Percentiles rank a stretch among this genome's conserved stretches.
phyloP scores from a whole-genome alignment of 441 rosid species.

The Flueggea neowawraea region DNA sequence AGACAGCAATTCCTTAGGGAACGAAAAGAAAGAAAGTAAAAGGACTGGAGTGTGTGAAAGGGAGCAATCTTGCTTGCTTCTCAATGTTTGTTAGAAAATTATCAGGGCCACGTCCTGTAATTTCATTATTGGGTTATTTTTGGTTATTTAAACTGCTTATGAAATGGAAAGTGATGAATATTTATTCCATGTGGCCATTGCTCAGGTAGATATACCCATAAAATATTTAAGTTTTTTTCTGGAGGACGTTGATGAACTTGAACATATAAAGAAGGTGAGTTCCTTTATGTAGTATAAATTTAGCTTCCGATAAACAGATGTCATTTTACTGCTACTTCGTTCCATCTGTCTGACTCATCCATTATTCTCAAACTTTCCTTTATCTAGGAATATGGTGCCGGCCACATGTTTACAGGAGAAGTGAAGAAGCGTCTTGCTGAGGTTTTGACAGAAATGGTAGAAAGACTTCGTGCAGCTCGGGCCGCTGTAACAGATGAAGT shows the following conservation, averaged over 20 bases:
- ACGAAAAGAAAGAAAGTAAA: too few relatives aligned
- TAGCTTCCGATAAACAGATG: background rate
- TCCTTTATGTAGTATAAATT: too few relatives aligned
- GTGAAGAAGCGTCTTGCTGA: constrained; percentile 69
- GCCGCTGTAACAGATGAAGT: constrained; percentile 88
- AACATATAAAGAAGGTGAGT: constrained; percentile 69
- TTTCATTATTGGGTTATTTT: background rate
- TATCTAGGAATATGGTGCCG: constrained; percentile 69
- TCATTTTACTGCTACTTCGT: background rate
- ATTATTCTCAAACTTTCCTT: background rate
- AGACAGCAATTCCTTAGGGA: too few relatives aligned
- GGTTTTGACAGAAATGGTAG: constrained; percentile 72
- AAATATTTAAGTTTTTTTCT: constrained; percentile 77
- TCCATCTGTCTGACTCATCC: background rate
- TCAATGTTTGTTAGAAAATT: too few relatives aligned
- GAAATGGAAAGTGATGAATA: background rate
- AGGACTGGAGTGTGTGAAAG: too few relatives aligned
- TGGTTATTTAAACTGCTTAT: background rate
- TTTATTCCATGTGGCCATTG: constrained; percentile 5
- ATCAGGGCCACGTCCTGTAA: too few relatives aligned
- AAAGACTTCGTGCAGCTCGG: constrained; percentile 74
- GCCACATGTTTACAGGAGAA: constrained; percentile 85
- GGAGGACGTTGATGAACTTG: constrained; percentile 84
- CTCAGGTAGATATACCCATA: constrained; percentile 83
- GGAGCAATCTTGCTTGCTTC: too few relatives aligned